phyloP scores from a whole-genome alignment of 257 asterid species.

The Solanum pinnatisectum region DNA sequence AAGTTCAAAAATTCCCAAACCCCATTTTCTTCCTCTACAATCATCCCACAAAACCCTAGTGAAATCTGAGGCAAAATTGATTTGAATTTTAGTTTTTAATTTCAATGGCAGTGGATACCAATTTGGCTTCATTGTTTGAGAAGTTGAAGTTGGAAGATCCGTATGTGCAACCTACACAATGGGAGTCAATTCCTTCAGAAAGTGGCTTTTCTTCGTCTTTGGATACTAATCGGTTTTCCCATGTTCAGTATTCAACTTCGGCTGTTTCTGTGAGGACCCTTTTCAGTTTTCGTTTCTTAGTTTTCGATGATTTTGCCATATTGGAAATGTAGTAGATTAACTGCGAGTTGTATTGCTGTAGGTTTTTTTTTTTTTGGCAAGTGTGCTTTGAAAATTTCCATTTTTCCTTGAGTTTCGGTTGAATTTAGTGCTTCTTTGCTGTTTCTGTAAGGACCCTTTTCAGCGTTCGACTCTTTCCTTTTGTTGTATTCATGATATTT shows the following conservation, averaged over 20 bases:
- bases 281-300: not conserved
- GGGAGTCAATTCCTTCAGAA: conserved; percentile 66
- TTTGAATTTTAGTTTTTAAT: not conserved
- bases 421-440: not conserved
- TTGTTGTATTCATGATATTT: not conserved
- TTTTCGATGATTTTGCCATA: not conserved
- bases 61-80: not conserved
- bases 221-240: conserved; percentile 12
- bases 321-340: not conserved
- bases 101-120: conserved; percentile 51
- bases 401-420: not conserved
- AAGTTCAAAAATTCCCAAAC: not conserved
- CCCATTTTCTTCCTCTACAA: not conserved
- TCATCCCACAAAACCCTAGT: not conserved
- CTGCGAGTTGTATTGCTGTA: not conserved
- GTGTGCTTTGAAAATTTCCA: not conserved
- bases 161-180: conserved; percentile 61
- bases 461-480: not conserved
- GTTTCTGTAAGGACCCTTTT: not conserved
- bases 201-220: conserved; percentile 18
- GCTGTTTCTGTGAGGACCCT: conserved; percentile 46
- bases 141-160: conserved; percentile 64
- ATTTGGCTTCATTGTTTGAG: conserved; percentile 41
- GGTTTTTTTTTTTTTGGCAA: not conserved
- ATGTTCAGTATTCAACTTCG: conserved; percentile 34